phyloP scores from a whole-genome alignment of 2,329 filamentous ascomycete species.

The Trichoderma koningiopsis region DNA sequence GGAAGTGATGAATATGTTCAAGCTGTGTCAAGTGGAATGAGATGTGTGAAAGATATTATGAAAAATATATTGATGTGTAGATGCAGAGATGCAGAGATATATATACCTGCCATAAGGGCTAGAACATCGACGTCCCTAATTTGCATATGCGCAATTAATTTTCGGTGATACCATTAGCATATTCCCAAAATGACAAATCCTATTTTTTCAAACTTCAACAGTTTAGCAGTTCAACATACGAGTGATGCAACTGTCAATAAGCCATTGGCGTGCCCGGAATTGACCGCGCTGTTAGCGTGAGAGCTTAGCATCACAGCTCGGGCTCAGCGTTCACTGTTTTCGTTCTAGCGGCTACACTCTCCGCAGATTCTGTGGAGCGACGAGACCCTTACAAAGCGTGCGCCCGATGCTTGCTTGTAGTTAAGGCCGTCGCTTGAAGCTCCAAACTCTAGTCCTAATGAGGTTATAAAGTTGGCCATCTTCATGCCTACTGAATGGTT shows the following conservation, averaged over 20 bases:
- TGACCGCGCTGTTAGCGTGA: background rate
- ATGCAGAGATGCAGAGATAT: background rate
- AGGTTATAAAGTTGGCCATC: background rate
- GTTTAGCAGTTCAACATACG: background rate
- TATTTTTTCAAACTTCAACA: background rate
- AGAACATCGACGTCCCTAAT: background rate
- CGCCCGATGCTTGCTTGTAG: background rate
- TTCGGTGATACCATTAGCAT: background rate
- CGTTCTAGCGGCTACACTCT: background rate
- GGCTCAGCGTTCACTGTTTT: constrained; percentile 7
- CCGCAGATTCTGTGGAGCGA: background rate
- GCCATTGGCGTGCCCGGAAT: background rate
- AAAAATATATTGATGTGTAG: background rate
- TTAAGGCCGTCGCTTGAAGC: background rate
- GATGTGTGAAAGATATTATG: background rate
- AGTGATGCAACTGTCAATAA: background rate
- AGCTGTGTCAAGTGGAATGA: background rate
- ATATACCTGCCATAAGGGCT: background rate
- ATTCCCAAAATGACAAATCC: constrained; percentile 1
- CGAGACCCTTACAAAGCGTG: background rate
- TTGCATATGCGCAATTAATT: background rate
- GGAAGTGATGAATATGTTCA: background rate
- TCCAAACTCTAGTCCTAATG: background rate
- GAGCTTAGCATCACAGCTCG: background rate
- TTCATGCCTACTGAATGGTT: background rate